Percentiles rank a stretch among this genome's conserved stretches.
Conservation (phyloP, 306 rosid genomes). For the Lathyrus tuberosus region DNA sequence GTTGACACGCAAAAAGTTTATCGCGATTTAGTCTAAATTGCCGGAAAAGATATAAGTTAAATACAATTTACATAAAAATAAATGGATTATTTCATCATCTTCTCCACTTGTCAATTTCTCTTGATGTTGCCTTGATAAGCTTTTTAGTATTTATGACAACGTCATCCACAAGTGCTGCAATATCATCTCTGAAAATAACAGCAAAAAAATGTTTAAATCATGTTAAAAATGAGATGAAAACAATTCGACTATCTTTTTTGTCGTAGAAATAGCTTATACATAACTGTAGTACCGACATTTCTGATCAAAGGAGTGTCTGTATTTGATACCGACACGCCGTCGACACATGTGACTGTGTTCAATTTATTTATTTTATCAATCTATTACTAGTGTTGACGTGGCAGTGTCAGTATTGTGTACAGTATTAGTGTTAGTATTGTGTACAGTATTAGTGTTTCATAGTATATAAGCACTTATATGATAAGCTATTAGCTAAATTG, state of each 20-base stretch:
- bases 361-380: too few species aligned
- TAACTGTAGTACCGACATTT: too few species aligned
- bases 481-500: neutral
- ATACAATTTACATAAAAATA: conserved; percentile 23
- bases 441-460: too few species aligned
- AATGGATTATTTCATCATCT: conserved; percentile 49
- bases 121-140: conserved; percentile 66
- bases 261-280: neutral
- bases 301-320: too few species aligned
- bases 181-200: conserved; percentile 60
- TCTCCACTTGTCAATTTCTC: conserved; percentile 77
- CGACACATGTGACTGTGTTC: too few species aligned
- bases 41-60: conserved; percentile 13
- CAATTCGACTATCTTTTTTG: neutral
- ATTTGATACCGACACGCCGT: too few species aligned
- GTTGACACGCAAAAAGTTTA: neutral
- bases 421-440: too few species aligned
- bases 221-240: neutral
- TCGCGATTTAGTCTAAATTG: conserved; percentile 16
- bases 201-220: conserved; percentile 9
- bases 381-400: too few species aligned
- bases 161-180: conserved; percentile 72
- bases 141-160: conserved; percentile 66
- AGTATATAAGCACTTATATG: too few species aligned
- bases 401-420: too few species aligned